Evolutionary conservation across 352 stramenopile species (phyloP), one percentile per base, ranked within the genome.

Genomic region (Pythium myriotylum): DNA sequence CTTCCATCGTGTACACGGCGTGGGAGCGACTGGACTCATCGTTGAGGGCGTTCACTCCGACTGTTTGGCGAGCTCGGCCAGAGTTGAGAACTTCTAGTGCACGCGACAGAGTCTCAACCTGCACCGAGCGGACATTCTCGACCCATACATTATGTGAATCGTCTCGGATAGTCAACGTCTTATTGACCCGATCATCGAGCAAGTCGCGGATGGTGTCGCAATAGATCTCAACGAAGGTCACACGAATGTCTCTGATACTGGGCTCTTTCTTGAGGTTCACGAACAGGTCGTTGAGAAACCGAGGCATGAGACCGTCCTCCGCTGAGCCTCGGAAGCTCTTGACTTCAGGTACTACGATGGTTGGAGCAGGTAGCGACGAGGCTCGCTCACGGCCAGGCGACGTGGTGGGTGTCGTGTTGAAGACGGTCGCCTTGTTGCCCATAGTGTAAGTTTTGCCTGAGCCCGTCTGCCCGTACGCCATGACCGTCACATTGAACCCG

Each of bases 181-280:
- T 73, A 20, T 67, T 41, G 2, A 49, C 27, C 3, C 63, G 56
- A 12, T 80, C 68, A 41, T 91, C 68, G 0, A 98, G 71, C 27
- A 98, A 62, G 65, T 98, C 93, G 56, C 89, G 85, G 35, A 98
- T 84, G 53, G 97, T 89, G 66, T 98, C 92, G 22, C 89, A 90
- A 60, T 98, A 98, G 14, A 98, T 96, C 78, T 98, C 95, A 1
- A 98, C 75, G 47, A 86, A 88, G 7, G 76, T 85, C 12, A 83
- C 78, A 5, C 59, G 55, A 12, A 85, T 70, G 3, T 65, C 74
- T 19, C 70, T 67, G 8, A 74, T 45, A n/a, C 67, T 77, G 22
- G 67, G 73, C 45, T 81, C 73, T 35, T 67, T 69, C 37, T 73
- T 69, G 19, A 84, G 43, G 26, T 63, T 64, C 0, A 52, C 42